A percentile compares a stretch with the other conserved stretches of the same genome.
Conservation (phyloP, 2,329 filamentous ascomycete genomes). For the Aspergillus awamori region DNA sequence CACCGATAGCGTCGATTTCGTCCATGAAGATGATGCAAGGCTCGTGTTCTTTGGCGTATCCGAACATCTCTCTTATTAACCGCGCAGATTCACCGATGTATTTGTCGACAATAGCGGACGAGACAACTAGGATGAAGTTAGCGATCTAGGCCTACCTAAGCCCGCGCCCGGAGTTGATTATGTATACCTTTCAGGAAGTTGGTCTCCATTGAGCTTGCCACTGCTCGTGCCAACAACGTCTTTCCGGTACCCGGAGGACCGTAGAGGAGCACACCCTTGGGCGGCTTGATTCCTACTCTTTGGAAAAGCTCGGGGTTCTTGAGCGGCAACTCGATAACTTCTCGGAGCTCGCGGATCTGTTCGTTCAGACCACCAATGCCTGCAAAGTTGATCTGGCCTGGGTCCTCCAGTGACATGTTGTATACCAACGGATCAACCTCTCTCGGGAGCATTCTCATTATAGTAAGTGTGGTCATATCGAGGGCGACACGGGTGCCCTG, state of each 20-base stretch:
- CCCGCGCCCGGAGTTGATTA: background rate
- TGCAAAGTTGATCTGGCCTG: slow-evolving; percentile 94
- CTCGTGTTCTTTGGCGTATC: slow-evolving; percentile 98
- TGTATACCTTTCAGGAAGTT: slow-evolving; percentile 91
- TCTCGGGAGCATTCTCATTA: slow-evolving; percentile 98
- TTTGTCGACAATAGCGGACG: slow-evolving; percentile 98
- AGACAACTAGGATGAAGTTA: slow-evolving; percentile 69
- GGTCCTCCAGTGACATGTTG: slow-evolving; percentile 99
- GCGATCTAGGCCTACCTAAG: background rate
- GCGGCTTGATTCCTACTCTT: slow-evolving; percentile 96
- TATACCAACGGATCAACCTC: slow-evolving; percentile 98
- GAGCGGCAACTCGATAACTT: slow-evolving; percentile 95
- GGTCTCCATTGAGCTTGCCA: slow-evolving; percentile 93
- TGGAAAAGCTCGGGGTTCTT: slow-evolving; percentile 99
- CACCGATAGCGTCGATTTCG: slow-evolving; percentile 98
- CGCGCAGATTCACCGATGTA: slow-evolving; percentile 98
- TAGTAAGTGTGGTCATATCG: slow-evolving; percentile 99
- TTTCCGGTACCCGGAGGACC: slow-evolving; percentile 97
- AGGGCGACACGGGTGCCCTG: slow-evolving; percentile 96
- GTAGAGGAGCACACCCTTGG: slow-evolving; percentile 94
- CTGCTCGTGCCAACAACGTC: slow-evolving; percentile 88
- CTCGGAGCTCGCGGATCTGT: slow-evolving; percentile 93
- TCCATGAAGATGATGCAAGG: slow-evolving; percentile 99
- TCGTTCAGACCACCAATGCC: slow-evolving; percentile 98
- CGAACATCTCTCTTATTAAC: slow-evolving; percentile 98